Evolutionary conservation across 495 filamentous ascomycete species (phyloP), one percentile per base, ranked within the genome.

Genomic region (Aspergillus incahuasiensis): DNA sequence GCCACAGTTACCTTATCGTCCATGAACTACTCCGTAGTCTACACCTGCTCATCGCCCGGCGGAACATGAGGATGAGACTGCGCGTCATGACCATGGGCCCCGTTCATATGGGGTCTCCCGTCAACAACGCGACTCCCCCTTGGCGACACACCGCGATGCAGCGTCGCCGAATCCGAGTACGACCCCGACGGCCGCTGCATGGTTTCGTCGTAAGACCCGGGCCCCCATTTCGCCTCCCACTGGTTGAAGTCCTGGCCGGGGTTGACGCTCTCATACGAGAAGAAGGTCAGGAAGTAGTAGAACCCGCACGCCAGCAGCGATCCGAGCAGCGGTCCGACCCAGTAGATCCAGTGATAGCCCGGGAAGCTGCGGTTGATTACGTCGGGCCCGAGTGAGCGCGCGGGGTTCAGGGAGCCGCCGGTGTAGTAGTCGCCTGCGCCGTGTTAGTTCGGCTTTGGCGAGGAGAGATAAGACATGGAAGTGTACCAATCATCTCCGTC

Each of bases 221-320:
- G 59, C 0, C 58, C 62, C 54, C 48, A 39, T 52, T 58, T 66
- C 15, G 28, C 59, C 40, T 74, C 72, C 70, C 67, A 72, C 60
- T 74, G 68, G 19, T 74, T 70, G 25, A 57, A 73, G 55, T 92
- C 89, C 67, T 89, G 86, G 1, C 83, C 87, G 2, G 87, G 87
- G 58, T 95, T 95, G 56, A 84, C 87, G 13, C 82, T 84, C 68
- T 91, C 82, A 68, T 89, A 95, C 60, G 86, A 81, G 40, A 92
- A 75, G 2, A 74, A 60, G 60, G 87, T 83, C 52, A 90, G 76
- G 49, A 89, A 64, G 30, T 74, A 73, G 63, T 88, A 92, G 63
- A 92, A 86, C 4, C 74, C 82, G 0, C 76, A 82, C 0, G 89
- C 88, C 1, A 91, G 65, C 5, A 89, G 63, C 0, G 84, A 76